These are phyloP conservation scores for Royoungia palumana DNA, from an alignment of 768 basidiomycete genomes.

Conservation along the genomic window DNA sequence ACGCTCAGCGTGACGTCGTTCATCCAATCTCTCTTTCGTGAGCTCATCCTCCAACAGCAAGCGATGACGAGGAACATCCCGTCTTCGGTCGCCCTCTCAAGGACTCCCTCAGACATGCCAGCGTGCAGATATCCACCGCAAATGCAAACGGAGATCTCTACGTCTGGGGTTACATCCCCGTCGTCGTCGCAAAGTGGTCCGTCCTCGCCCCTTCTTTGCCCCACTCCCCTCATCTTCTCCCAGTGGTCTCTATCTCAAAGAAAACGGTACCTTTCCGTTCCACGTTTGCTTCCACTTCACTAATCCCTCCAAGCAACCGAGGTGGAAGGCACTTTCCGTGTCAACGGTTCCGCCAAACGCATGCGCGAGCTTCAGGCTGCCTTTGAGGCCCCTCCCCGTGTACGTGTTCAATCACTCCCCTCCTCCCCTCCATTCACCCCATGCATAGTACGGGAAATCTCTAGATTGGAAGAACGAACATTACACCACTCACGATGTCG, in stretches of 20 bases:
- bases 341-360: constrained; percentile 91
- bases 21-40: not conserved
- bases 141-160: constrained; percentile 78
- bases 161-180: constrained; percentile 93
- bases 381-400: constrained; percentile 87
- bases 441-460: constrained; percentile 80
- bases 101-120: constrained; percentile 82
- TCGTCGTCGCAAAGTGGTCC: constrained; percentile 96
- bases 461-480: constrained; percentile 85
- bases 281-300: not conserved
- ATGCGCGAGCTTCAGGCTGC: constrained; percentile 93
- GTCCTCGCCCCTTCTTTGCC: constrained; percentile 21
- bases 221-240: constrained; percentile 4
- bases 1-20: constrained; percentile 36
- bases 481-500: constrained; percentile 95
- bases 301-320: constrained; percentile 62
- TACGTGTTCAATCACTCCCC: constrained; percentile 36
- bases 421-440: constrained; percentile 3
- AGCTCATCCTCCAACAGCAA: constrained; percentile 8
- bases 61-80: constrained; percentile 38
- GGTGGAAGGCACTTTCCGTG: constrained; percentile 89
- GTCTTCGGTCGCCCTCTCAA: constrained; percentile 87
- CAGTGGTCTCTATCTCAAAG: constrained; percentile 92
- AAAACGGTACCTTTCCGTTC: constrained; percentile 59
- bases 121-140: constrained; percentile 90